phyloP scores from a whole-genome alignment of 257 asterid species.

The Prunella vulgaris region DNA sequence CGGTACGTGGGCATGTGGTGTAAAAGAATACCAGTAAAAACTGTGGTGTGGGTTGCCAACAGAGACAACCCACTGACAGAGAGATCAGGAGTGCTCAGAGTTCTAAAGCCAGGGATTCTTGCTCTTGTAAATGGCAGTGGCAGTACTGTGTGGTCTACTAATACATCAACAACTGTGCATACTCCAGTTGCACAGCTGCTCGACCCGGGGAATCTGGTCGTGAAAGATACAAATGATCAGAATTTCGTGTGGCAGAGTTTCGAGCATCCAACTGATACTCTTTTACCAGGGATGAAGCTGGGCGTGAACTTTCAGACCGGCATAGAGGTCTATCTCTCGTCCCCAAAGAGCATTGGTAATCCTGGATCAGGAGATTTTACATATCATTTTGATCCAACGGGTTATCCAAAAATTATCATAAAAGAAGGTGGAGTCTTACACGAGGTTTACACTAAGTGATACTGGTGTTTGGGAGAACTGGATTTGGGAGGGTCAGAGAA shows the following conservation, averaged over 20 bases:
- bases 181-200: neutral
- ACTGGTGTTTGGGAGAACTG: neutral
- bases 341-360: constrained; percentile 35
- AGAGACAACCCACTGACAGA: neutral
- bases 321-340: constrained; percentile 22
- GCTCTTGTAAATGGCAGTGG: neutral
- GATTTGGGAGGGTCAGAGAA: neutral
- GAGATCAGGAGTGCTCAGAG: neutral
- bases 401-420: neutral
- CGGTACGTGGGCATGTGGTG: neutral
- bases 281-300: neutral
- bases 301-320: constrained; percentile 19
- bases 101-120: neutral
- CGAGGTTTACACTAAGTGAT: neutral
- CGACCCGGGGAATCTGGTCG: neutral
- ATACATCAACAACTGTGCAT: neutral
- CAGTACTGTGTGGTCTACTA: neutral
- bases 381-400: neutral
- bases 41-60: neutral
- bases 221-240: neutral
- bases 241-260: neutral
- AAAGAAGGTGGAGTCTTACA: constrained; percentile 1
- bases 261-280: neutral
- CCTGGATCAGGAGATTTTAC: constrained; percentile 31
- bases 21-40: neutral